These are phyloP conservation scores for Chaetomium globosum DNA, from an alignment of 2,329 filamentous ascomycete genomes.

Conservation along the genomic window DNA sequence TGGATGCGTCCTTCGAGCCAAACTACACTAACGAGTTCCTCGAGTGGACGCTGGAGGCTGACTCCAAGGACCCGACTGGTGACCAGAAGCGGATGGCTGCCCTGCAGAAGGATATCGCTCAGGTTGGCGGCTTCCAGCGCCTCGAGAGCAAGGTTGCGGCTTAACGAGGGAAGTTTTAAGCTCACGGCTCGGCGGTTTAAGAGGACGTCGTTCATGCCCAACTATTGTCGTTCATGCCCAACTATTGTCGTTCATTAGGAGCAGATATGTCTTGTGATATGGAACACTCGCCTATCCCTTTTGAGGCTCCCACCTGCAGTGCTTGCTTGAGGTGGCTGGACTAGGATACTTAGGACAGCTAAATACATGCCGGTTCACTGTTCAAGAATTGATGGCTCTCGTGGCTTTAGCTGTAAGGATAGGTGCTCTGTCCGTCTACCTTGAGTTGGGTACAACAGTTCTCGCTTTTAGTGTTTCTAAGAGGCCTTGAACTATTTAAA, in stretches of 20 bases:
- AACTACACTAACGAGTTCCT: constrained; percentile 78
- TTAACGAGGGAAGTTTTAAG: not conserved
- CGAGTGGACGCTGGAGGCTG: constrained; percentile 64
- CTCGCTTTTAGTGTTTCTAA: no score
- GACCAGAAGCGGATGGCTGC: constrained; percentile 75
- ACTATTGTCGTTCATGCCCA: not conserved
- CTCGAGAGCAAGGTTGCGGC: constrained; percentile 31
- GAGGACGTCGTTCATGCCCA: not conserved
- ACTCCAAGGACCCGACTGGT: constrained; percentile 67
- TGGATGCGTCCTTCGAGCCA: constrained; percentile 64
- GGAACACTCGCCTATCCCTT: not conserved
- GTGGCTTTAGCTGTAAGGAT: no score
- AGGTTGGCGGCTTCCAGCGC: constrained; percentile 65
- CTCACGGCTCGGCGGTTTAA: not conserved
- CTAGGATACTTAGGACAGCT: no score
- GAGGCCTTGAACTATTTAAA: no score
- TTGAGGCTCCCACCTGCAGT: not conserved
- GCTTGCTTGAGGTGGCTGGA: no score
- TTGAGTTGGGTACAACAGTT: no score
- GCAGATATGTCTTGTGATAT: not conserved
- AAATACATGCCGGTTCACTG: no score
- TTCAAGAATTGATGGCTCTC: no score
- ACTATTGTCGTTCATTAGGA: not conserved
- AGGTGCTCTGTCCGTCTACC: no score
- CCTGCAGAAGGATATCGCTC: constrained; percentile 68